These are phyloP conservation scores for Ophioceras dolichostomum DNA, from an alignment of 2,329 filamentous ascomycete genomes.

Conservation along the genomic window DNA sequence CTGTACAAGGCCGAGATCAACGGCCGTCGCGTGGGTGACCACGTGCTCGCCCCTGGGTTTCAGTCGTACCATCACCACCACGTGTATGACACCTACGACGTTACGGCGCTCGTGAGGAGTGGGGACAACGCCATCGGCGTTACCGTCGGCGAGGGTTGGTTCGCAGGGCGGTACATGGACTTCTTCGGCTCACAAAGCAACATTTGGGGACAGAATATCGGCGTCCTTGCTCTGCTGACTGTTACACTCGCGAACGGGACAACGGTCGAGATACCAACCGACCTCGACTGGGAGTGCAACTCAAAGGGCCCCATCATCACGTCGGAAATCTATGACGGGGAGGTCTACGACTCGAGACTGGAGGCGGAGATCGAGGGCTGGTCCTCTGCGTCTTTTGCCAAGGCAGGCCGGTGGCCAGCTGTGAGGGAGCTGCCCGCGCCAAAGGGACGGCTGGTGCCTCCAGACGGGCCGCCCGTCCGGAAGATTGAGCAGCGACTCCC, in stretches of 20 bases:
- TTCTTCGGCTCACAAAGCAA: slow-evolving; percentile 11
- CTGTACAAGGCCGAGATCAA: slow-evolving; percentile 23
- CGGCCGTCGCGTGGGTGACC: slow-evolving; percentile 15
- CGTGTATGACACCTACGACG: slow-evolving; percentile 29
- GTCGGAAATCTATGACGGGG: slow-evolving; percentile 39
- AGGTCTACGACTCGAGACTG: slow-evolving; percentile 30
- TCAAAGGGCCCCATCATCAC: slow-evolving; percentile 19
- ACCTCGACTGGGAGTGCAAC: slow-evolving; percentile 8
- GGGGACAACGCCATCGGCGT: slow-evolving; percentile 21
- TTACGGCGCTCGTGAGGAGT: slow-evolving; percentile 17
- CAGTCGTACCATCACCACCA: slow-evolving; percentile 25
- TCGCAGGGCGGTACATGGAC: slow-evolving; percentile 18
- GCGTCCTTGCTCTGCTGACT: slow-evolving; percentile 24
- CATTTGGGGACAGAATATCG: slow-evolving; percentile 26
- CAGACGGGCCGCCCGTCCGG: slow-evolving; percentile 31
- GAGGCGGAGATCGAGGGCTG: slow-evolving; percentile 10
- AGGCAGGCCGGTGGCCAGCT: neutral
- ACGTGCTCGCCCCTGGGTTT: slow-evolving; percentile 26
- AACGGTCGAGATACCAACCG: neutral
- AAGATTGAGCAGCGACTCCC: slow-evolving; percentile 18
- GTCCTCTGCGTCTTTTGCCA: slow-evolving; percentile 5
- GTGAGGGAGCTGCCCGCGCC: slow-evolving; percentile 15
- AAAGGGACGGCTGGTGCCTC: slow-evolving; percentile 21
- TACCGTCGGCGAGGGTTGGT: slow-evolving; percentile 34
- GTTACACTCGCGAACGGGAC: slow-evolving; percentile 8